Evolutionary conservation across 495 filamentous ascomycete genomes (phyloP).

Genomic region (Xylaria palmicola): DNA sequence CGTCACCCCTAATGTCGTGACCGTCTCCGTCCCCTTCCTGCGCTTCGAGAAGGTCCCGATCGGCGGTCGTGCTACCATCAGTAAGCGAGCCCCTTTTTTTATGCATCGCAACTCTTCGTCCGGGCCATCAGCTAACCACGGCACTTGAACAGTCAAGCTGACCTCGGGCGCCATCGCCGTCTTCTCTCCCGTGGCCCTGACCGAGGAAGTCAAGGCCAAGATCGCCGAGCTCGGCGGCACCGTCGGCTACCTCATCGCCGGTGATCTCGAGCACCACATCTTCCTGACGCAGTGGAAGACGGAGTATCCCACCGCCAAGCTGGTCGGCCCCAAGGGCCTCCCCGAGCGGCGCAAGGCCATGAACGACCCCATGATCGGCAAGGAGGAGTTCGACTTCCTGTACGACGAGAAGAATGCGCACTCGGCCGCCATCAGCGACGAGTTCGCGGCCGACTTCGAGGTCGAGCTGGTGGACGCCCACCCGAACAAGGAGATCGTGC

Average conservation of each 20-base stretch:
- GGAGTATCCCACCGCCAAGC: constrained; percentile 71
- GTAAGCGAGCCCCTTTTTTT: constrained; percentile 43
- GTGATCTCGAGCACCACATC: constrained; percentile 92
- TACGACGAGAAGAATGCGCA: constrained; percentile 41
- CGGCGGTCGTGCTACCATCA: constrained; percentile 83
- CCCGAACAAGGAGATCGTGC: constrained; percentile 81
- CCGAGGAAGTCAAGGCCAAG: constrained; percentile 68
- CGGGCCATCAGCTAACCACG: constrained; percentile 3
- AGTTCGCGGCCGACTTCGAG: constrained; percentile 86
- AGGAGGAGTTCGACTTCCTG: constrained; percentile 67
- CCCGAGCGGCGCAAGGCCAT: constrained; percentile 74
- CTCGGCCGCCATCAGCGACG: constrained; percentile 57
- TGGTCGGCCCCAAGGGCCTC: constrained; percentile 84
- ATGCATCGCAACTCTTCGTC: neutral
- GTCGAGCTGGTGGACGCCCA: constrained; percentile 80
- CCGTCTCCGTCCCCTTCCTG: constrained; percentile 79
- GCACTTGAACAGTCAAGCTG: constrained; percentile 66
- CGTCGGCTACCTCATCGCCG: constrained; percentile 80
- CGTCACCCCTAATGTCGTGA: constrained; percentile 75
- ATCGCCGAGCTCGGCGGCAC: constrained; percentile 65
- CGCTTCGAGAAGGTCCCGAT: constrained; percentile 79
- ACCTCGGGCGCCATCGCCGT: constrained; percentile 75
- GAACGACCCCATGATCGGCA: constrained; percentile 58
- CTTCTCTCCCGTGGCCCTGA: constrained; percentile 86
- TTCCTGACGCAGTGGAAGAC: constrained; percentile 79